phyloP scores from a whole-genome alignment of 495 filamentous ascomycete species.

The Aspergillus taichungensis region DNA sequence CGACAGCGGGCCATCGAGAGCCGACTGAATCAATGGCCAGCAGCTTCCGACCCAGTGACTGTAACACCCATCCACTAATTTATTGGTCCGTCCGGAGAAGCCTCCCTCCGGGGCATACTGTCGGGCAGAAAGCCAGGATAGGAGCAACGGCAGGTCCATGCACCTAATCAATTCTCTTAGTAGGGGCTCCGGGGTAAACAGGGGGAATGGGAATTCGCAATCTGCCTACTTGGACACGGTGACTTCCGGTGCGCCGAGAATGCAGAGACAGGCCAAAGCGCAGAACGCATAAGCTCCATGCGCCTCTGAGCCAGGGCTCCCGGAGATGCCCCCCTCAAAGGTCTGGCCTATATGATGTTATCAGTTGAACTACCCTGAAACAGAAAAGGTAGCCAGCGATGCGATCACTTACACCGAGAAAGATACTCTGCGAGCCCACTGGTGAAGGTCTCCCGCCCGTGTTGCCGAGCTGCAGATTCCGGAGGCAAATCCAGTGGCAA shows the following conservation, averaged over 20 bases:
- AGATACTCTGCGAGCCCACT: conserved; percentile 71
- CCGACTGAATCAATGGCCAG: conserved; percentile 85
- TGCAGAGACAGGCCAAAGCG: conserved; percentile 75
- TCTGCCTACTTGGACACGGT: conserved; percentile 53
- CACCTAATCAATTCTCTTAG: conserved; percentile 36
- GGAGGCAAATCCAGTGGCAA: conserved; percentile 69
- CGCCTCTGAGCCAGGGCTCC: conserved; percentile 71
- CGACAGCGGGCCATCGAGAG: conserved; percentile 44
- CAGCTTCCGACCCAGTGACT: conserved; percentile 95
- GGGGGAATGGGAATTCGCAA: neutral
- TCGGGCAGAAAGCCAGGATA: conserved; percentile 80
- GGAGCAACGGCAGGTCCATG: conserved; percentile 66
- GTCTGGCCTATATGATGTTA: conserved; percentile 60
- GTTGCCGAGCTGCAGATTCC: conserved; percentile 42
- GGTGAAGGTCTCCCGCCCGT: conserved; percentile 46
- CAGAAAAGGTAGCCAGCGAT: neutral
- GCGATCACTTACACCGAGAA: conserved; percentile 55
- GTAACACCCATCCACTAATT: conserved; percentile 96
- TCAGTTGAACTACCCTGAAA: conserved; percentile 4
- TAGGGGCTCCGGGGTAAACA: neutral
- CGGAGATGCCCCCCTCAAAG: conserved; percentile 87
- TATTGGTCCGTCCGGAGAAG: conserved; percentile 90
- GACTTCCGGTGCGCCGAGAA: conserved; percentile 66
- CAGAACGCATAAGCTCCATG: conserved; percentile 98
- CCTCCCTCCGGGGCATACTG: conserved; percentile 92